Evolutionary conservation across 1,139 yeast species (phyloP), one percentile per base, ranked within the genome.

Genomic region (Yamadazyma membranifaciens): DNA sequence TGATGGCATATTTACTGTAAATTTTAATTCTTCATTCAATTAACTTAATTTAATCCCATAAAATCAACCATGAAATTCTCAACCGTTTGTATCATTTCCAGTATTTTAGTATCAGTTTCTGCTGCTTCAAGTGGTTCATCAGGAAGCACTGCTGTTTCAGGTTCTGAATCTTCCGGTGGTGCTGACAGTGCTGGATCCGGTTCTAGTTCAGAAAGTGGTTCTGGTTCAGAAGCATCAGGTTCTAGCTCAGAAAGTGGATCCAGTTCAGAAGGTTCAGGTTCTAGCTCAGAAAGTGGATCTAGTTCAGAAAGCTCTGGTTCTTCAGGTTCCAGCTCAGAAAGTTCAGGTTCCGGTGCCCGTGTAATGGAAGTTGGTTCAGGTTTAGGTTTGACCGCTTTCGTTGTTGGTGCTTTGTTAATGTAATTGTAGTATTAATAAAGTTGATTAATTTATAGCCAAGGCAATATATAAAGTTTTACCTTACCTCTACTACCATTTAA

Each of bases 251-350:
- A 48, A 55, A 27, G 12, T 9, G 34, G 36, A 9, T 44, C 49
- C 27, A 44, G 45, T 38, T 22, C 36, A 25, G 31, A 32, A 16
- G 9, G 48, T 32, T 45, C 62, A 31, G 54, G 52, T 25, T 55
- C 43, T 40, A 48, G 57, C 11, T 56, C 55, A 29, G 45, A 67
- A 16, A 36, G 43, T 17, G 34, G 36, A 9, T 44, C 49, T 26
- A 44, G 55, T 52, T 25, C 54, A 44, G 42, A 48, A 55, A 27
- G 12, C 12, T 46, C 67, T 16, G 54, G 63, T 31, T 50, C 62
- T n/a, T n/a, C n/a, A n/a, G n/a, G n/a, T n/a, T n/a, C n/a, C 62
- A 34, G 55, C 52, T 25, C 54, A 44, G 42, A 48, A 55, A 27
- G 12, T 9, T 46, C 67, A 17, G 54, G 63, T 31, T 50, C 62